Evolutionary conservation across 495 filamentous ascomycete species (phyloP).

Genomic region (Amniculicola lignicola): DNA sequence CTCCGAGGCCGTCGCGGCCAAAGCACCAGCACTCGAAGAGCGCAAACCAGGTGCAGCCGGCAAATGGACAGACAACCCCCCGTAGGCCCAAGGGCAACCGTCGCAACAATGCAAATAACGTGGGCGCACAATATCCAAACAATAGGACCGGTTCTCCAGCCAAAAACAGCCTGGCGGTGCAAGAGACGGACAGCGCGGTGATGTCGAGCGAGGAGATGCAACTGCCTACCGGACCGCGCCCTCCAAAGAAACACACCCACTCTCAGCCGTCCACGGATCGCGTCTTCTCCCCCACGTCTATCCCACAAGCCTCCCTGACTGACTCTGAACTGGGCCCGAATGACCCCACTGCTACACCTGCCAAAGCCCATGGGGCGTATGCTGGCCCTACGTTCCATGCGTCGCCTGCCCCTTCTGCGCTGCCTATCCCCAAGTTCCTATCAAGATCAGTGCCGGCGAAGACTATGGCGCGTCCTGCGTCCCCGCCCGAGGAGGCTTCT

Average conservation of each 20-base stretch:
- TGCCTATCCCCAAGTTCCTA: slow-evolving; percentile 90
- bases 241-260: slow-evolving; percentile 16
- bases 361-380: slow-evolving; percentile 55
- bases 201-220: slow-evolving; percentile 25
- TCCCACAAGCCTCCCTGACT: slow-evolving; percentile 14
- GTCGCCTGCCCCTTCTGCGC: slow-evolving; percentile 86
- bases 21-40: slow-evolving; percentile 34
- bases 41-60: slow-evolving; percentile 11
- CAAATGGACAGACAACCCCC: slow-evolving; percentile 3
- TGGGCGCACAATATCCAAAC: background rate
- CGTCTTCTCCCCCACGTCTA: slow-evolving; percentile 14
- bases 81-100: slow-evolving; percentile 23
- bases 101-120: slow-evolving; percentile 9
- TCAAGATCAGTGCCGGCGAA: slow-evolving; percentile 74
- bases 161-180: background rate
- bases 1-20: slow-evolving; percentile 21
- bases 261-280: slow-evolving; percentile 21
- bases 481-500: slow-evolving; percentile 45
- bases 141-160: too few relatives aligned
- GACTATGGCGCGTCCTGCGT: slow-evolving; percentile 40
- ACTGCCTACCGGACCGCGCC: slow-evolving; percentile 12
- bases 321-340: slow-evolving; percentile 16
- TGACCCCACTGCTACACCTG: slow-evolving; percentile 14
- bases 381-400: slow-evolving; percentile 94
- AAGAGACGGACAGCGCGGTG: slow-evolving; percentile 20